These are phyloP conservation scores for Triglochin maritima DNA, from an alignment of 106 monocot species.

Conservation along the genomic window DNA sequence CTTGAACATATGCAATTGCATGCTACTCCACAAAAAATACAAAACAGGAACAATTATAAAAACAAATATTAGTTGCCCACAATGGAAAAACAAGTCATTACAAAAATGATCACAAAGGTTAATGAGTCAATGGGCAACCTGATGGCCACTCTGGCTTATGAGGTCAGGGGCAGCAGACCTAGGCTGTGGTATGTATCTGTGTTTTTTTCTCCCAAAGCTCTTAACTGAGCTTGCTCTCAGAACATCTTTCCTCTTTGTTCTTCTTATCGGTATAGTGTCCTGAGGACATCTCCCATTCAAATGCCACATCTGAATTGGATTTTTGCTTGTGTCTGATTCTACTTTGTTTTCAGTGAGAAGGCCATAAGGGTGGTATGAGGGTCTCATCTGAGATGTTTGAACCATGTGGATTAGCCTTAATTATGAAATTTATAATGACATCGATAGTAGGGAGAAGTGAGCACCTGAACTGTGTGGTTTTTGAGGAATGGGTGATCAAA, in stretches of 20 bases:
- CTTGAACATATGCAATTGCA: slow-evolving; percentile 91
- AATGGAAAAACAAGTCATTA: slow-evolving; percentile 4
- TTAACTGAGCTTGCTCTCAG: slow-evolving; percentile 58
- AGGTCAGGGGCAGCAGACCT: slow-evolving; percentile 50
- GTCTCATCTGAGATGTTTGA: slow-evolving; percentile 42
- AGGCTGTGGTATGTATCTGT: slow-evolving; percentile 36
- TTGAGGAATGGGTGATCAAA: slow-evolving; percentile 84
- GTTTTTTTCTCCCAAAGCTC: slow-evolving; percentile 72
- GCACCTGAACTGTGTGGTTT: slow-evolving; percentile 67
- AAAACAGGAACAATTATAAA: neutral
- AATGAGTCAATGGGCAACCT: slow-evolving; percentile 27
- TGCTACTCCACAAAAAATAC: slow-evolving; percentile 42
- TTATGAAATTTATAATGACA: neutral
- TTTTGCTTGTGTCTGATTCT: slow-evolving; percentile 8
- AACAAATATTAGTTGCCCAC: neutral
- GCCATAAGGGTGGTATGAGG: slow-evolving; percentile 62
- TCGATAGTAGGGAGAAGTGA: neutral
- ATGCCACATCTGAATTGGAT: slow-evolving; percentile 62
- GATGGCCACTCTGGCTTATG: slow-evolving; percentile 63
- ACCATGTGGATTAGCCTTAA: neutral
- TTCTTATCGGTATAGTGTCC: slow-evolving; percentile 79
- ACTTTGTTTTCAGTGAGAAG: slow-evolving; percentile 36
- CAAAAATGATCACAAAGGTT: neutral
- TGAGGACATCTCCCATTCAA: slow-evolving; percentile 64
- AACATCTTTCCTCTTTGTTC: slow-evolving; percentile 63